Conservation (phyloP, 345 rosid species). For the Aurinia saxatilis region DNA sequence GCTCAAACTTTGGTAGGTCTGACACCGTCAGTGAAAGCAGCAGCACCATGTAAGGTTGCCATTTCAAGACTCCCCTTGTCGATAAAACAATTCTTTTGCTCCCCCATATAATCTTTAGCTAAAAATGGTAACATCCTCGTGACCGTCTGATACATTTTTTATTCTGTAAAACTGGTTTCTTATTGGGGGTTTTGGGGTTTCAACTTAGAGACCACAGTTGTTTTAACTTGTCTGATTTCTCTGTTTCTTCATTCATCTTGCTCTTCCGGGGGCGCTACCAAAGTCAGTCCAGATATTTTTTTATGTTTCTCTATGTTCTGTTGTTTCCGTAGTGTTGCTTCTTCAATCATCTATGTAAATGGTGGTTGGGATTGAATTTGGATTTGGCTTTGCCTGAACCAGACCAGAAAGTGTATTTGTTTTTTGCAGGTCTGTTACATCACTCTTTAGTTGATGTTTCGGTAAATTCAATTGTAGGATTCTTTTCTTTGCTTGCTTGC, state of each 20-base stretch:
- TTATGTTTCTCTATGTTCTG: background rate
- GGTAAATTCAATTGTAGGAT: background rate
- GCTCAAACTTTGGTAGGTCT: constrained; percentile 58
- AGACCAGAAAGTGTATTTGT: background rate
- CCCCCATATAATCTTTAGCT: constrained; percentile 16
- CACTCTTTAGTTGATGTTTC: background rate
- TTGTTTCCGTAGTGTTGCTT: constrained; percentile 1
- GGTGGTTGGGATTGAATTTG: constrained; percentile 11
- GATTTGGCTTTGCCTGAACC: constrained; percentile 2
- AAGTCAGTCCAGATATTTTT: constrained; percentile 1
- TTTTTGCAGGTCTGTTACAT: background rate
- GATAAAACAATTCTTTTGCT: constrained; percentile 26
- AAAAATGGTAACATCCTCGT: constrained; percentile 14
- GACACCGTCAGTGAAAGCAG: constrained; percentile 69
- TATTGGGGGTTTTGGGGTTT: constrained; percentile 13
- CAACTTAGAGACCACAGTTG: constrained; percentile 20
- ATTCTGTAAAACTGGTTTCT: constrained; percentile 12
- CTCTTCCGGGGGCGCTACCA: background rate
- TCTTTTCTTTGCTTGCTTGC: background rate
- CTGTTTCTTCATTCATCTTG: constrained; percentile 4
- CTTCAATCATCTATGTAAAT: constrained; percentile 5
- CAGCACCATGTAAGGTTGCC: constrained; percentile 44
- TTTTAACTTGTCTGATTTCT: constrained; percentile 16
- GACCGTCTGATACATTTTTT: constrained; percentile 13
- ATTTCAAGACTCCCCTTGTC: constrained; percentile 4